phyloP scores from a whole-genome alignment of 805 yeast species.

The Barnettozyma wickerhamii region DNA sequence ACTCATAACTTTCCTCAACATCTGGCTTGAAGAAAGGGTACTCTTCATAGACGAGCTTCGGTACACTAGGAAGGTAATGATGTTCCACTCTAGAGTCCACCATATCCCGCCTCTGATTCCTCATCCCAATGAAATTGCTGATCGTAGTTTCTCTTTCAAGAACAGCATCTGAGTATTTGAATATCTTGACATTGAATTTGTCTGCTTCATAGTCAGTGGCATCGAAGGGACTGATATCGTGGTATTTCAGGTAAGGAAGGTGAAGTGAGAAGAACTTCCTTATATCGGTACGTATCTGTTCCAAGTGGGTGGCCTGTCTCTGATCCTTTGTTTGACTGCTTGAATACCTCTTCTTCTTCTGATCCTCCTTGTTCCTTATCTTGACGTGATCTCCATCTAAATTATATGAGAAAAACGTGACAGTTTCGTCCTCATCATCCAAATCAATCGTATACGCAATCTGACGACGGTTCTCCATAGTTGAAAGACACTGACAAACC shows the following conservation, averaged over 20 bases:
- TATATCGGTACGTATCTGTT: not conserved
- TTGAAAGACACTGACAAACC: not conserved
- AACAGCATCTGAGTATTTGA: constrained; percentile 14
- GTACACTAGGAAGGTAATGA: constrained; percentile 21
- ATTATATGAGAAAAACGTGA: constrained; percentile 7
- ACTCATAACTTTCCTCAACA: constrained; percentile 12
- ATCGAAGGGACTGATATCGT: constrained; percentile 11
- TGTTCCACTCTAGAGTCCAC: constrained; percentile 16
- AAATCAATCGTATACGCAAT: constrained; percentile 3
- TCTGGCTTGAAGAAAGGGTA: constrained; percentile 24
- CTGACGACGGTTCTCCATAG: not conserved
- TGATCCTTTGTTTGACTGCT: not conserved
- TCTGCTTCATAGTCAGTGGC: constrained; percentile 11
- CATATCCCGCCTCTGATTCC: constrained; percentile 3
- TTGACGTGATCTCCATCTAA: constrained; percentile 10
- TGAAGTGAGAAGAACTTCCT: constrained; percentile 15
- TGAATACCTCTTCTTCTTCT: not conserved
- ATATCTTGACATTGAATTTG: constrained; percentile 8
- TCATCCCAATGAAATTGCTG: constrained; percentile 19
- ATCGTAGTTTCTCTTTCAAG: constrained; percentile 22
- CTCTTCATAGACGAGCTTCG: constrained; percentile 20
- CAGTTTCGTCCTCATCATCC: constrained; percentile 11
- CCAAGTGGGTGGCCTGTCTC: not conserved
- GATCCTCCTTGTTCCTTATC: constrained; percentile 3
- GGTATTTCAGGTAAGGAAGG: constrained; percentile 21